Evolutionary conservation across 75 land plant species (phyloP).

Genomic region (Cryptomeria japonica): DNA sequence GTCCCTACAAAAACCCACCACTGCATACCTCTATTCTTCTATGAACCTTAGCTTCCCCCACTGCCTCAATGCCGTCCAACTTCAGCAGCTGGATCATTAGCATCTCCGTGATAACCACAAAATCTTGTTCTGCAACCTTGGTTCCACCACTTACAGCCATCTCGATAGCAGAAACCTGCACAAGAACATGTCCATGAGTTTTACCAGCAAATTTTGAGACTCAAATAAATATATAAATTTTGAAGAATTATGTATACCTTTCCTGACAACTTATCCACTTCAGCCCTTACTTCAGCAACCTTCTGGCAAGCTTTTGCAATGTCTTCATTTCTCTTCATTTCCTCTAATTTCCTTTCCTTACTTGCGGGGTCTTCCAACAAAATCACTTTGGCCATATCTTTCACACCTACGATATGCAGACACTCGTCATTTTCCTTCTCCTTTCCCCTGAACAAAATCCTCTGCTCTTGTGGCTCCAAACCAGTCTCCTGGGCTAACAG

Average conservation of each 20-base stretch:
- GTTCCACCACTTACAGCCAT: conserved; percentile 39
- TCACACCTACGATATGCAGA: conserved; percentile 65
- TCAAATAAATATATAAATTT: neutral
- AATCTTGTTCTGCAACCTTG: conserved; percentile 62
- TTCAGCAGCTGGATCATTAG: conserved; percentile 82
- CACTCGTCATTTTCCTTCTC: conserved; percentile 76
- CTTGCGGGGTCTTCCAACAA: conserved; percentile 78
- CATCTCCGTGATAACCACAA: conserved; percentile 56
- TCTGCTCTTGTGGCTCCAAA: conserved; percentile 68
- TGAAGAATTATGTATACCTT: conserved; percentile 34
- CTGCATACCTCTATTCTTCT: conserved; percentile 68
- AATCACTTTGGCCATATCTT: conserved; percentile 70
- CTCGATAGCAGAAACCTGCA: conserved; percentile 58
- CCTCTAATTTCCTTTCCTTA: conserved; percentile 65
- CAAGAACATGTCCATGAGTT: neutral
- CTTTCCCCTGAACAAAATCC: conserved; percentile 79
- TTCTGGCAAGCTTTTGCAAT: conserved; percentile 50
- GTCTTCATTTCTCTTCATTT: conserved; percentile 38
- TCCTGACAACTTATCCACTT: conserved; percentile 71
- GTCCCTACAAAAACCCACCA: neutral
- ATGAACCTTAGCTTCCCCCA: conserved; percentile 79
- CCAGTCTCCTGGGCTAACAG: conserved; percentile 60
- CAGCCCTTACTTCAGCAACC: conserved; percentile 47
- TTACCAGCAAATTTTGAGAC: neutral
- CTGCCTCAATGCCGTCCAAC: conserved; percentile 80